Evolutionary conservation across 768 basidiomycete species (phyloP).

Genomic region (Tricholoma furcatifolium): DNA sequence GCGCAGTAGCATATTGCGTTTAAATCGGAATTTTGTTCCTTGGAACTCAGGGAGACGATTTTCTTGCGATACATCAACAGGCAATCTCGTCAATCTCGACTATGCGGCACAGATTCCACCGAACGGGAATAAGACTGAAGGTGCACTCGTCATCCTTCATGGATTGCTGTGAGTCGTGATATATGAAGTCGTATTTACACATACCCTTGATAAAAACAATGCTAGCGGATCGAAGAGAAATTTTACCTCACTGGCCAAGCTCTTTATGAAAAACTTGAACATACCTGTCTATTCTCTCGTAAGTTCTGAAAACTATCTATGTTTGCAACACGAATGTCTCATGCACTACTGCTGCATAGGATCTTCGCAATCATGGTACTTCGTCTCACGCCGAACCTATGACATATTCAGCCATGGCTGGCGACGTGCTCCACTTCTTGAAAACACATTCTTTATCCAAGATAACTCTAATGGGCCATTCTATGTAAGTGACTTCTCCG

Average conservation of each 20-base stretch:
- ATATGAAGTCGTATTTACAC: background rate
- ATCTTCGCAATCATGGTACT: constrained; percentile 81
- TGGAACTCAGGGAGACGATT: background rate
- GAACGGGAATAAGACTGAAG: constrained; percentile 27
- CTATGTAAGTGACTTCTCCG: constrained; percentile 56
- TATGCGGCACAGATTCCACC: constrained; percentile 16
- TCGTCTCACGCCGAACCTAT: constrained; percentile 73
- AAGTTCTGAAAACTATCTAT: background rate
- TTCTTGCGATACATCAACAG: background rate
- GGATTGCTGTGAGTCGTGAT: constrained; percentile 50
- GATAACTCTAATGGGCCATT: constrained; percentile 80
- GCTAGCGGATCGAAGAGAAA: constrained; percentile 81
- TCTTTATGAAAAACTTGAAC: constrained; percentile 56
- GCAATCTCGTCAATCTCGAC: constrained; percentile 16
- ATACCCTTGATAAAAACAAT: background rate
- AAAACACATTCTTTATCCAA: constrained; percentile 46
- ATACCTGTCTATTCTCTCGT: constrained; percentile 70
- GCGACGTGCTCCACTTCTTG: constrained; percentile 72
- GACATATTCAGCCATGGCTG: constrained; percentile 73
- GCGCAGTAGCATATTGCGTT: background rate
- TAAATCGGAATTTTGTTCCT: too few relatives aligned
- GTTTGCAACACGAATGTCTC: background rate
- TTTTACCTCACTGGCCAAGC: constrained; percentile 75
- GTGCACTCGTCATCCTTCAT: constrained; percentile 54
- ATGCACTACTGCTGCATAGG: constrained; percentile 8